Conservation (phyloP, 2,329 filamentous ascomycete species). For the Pseudocercospora macadamiae region DNA sequence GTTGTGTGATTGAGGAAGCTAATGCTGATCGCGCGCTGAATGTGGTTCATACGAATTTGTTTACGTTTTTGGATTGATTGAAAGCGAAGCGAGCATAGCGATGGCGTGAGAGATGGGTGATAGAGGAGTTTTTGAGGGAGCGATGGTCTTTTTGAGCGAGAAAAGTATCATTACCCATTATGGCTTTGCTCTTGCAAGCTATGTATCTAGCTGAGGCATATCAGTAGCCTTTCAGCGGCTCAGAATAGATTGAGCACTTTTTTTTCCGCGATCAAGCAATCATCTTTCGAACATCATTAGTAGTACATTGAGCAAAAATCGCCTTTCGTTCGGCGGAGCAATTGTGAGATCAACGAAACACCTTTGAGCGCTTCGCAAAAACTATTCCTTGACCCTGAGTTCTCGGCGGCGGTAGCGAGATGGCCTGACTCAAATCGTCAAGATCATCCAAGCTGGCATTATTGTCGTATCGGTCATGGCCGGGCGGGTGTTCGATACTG, state of each 20-base stretch:
- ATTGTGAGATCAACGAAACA: not conserved
- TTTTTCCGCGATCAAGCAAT: no score
- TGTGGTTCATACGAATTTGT: conserved; percentile 89
- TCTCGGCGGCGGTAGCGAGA: conserved; percentile 4
- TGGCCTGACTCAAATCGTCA: not conserved
- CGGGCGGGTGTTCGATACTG: not conserved
- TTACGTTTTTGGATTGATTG: conserved; percentile 81
- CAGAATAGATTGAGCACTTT: conserved; percentile 14
- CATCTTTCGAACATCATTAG: not conserved
- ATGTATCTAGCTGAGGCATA: conserved; percentile 3
- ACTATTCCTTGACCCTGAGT: not conserved
- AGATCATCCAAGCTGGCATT: conserved; percentile 3
- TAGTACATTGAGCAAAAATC: not conserved
- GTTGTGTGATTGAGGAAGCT: conserved; percentile 89
- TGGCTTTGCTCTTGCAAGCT: conserved; percentile 1
- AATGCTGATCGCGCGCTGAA: conserved; percentile 94
- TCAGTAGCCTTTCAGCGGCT: conserved; percentile 5
- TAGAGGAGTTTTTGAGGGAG: not conserved
- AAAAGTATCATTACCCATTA: not conserved
- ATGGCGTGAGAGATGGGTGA: not conserved
- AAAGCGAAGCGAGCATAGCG: conserved; percentile 1
- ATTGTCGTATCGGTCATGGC: not conserved
- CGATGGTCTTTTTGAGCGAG: not conserved
- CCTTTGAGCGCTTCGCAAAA: not conserved
- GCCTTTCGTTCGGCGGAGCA: conserved; percentile 8